phyloP scores from a whole-genome alignment of 2,329 filamentous ascomycete genomes.

The Aureobasidium pullulans region DNA sequence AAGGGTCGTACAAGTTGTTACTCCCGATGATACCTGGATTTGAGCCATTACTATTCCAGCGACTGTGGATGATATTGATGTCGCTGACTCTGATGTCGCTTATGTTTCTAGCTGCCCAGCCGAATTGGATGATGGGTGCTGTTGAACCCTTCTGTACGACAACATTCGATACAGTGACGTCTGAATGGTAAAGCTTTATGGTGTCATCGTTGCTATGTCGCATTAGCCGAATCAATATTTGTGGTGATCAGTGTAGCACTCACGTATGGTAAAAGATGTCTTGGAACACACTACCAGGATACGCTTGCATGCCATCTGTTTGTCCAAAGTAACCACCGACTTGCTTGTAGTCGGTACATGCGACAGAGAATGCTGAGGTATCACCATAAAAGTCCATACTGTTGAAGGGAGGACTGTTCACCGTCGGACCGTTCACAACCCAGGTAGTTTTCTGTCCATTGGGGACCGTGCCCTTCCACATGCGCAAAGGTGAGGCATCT shows the following conservation, averaged over 20 bases:
- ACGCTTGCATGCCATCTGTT: constrained; percentile 4
- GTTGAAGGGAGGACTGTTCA: constrained; percentile 5
- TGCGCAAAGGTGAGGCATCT: neutral
- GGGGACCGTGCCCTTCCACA: constrained; percentile 1
- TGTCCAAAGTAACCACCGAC: neutral
- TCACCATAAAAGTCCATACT: constrained; percentile 7
- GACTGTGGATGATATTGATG: constrained; percentile 2
- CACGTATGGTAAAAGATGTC: constrained; percentile 4
- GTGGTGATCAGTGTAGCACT: neutral
- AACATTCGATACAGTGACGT: neutral
- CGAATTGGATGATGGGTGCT: constrained; percentile 1
- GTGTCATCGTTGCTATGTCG: neutral
- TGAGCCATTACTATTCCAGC: constrained; percentile 6
- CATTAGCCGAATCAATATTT: neutral
- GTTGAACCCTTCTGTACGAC: neutral
- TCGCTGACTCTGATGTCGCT: neutral
- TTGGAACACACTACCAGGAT: neutral
- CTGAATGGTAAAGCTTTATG: neutral
- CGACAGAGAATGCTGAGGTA: neutral
- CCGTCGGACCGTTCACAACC: neutral
- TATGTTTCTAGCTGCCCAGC: constrained; percentile 5
- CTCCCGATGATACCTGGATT: constrained; percentile 1
- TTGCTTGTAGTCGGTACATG: neutral
- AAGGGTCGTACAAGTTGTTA: constrained; percentile 1
- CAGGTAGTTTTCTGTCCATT: neutral